Evolutionary conservation across 139 green algal species (phyloP).

Genomic region (Limnomonas spitsbergensis): DNA sequence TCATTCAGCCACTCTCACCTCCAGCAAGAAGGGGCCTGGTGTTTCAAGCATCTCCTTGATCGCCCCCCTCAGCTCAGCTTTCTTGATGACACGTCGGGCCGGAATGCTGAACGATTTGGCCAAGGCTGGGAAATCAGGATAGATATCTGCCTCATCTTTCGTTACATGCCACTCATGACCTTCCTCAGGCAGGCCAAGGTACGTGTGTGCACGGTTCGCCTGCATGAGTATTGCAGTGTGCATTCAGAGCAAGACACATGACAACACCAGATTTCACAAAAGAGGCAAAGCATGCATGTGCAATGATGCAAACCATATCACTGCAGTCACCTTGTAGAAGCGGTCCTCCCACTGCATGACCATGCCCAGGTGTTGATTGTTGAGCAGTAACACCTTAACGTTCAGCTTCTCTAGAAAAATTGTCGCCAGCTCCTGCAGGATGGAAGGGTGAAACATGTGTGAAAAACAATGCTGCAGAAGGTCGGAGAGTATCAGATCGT

Average conservation of each 20-base stretch:
- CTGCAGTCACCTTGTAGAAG: conserved; percentile 88
- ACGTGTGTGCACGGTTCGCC: conserved; percentile 96
- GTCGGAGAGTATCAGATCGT: background rate
- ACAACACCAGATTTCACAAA: background rate
- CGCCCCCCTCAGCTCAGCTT: conserved; percentile 60
- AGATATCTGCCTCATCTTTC: conserved; percentile 87
- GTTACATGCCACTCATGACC: conserved; percentile 58
- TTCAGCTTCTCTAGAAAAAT: conserved; percentile 88
- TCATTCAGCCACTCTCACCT: too few relatives aligned
- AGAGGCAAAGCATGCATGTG: background rate
- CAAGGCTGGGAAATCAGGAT: conserved; percentile 90
- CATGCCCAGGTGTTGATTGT: conserved; percentile 99
- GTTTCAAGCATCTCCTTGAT: conserved; percentile 91
- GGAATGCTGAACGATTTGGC: conserved; percentile 66
- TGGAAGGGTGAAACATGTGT: too few relatives aligned
- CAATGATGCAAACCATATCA: background rate
- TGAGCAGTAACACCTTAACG: conserved; percentile 96
- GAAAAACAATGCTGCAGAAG: too few relatives aligned
- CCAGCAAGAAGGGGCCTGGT: conserved; percentile 92
- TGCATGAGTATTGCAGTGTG: conserved; percentile 1
- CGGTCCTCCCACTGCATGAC: conserved; percentile 99
- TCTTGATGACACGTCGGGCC: conserved; percentile 66
- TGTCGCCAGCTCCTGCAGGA: conserved; percentile 88
- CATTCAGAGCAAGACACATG: too few relatives aligned
- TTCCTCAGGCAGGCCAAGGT: conserved; percentile 80